A percentile compares a stretch with the other conserved stretches of the same genome.
Evolutionary conservation across 2,329 filamentous ascomycete species (phyloP).

Genomic region (Cyphellophora attinorum): DNA sequence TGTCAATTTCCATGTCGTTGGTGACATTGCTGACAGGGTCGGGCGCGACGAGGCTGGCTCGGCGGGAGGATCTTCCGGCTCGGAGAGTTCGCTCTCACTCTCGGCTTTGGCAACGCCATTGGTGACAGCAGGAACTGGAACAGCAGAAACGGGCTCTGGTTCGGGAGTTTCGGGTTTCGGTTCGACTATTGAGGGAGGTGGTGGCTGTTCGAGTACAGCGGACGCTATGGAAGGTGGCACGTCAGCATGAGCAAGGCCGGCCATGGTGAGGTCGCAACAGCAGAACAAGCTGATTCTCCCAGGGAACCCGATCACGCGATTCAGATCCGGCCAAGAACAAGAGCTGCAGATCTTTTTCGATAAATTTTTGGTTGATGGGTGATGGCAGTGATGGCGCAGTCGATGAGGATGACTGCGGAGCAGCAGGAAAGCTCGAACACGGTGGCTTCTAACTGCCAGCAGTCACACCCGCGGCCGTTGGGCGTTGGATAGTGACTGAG

Average conservation of each 20-base stretch:
- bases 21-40: constrained; percentile 15
- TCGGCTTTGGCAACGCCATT: constrained; percentile 38
- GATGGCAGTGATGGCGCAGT: not conserved
- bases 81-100: constrained; percentile 69
- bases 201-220: constrained; percentile 10
- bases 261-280: constrained; percentile 3
- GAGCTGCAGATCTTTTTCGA: not conserved
- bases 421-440: too few relatives aligned
- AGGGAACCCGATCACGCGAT: not conserved
- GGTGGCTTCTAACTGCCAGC: too few relatives aligned
- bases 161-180: constrained; percentile 32
- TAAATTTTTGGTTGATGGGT: not conserved
- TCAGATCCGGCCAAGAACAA: not conserved
- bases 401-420: not conserved
- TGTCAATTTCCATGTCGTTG: constrained; percentile 24
- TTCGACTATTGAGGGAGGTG: constrained; percentile 11
- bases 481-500: too few relatives aligned
- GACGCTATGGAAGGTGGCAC: constrained; percentile 14
- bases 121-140: constrained; percentile 37
- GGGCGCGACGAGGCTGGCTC: constrained; percentile 39
- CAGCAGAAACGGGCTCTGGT: constrained; percentile 55
- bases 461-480: too few relatives aligned
- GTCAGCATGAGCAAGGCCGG: constrained; percentile 15
- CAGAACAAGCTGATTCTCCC: constrained; percentile 1
- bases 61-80: constrained; percentile 51